Evolutionary conservation across 257 asterid genomes (phyloP).

Genomic region (Rhazya stricta): DNA sequence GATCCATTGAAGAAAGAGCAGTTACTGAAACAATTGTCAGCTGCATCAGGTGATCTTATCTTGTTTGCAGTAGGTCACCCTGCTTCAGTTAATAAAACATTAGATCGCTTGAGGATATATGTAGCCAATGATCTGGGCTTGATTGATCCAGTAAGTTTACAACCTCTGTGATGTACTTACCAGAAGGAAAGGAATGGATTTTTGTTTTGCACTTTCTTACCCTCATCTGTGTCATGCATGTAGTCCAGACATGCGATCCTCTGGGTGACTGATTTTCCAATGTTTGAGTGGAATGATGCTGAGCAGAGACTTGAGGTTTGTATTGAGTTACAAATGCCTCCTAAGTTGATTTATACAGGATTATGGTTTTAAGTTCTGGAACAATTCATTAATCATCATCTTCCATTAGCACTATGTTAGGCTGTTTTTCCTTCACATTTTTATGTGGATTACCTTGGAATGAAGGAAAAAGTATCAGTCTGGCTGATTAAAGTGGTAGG

Average conservation of each 20-base stretch:
- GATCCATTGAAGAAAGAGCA: conserved; percentile 39
- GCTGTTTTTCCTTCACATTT: background rate
- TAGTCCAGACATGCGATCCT: conserved; percentile 84
- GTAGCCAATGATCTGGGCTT: conserved; percentile 73
- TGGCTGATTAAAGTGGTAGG: background rate
- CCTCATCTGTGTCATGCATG: conserved; percentile 19
- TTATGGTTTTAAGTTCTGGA: conserved; percentile 12
- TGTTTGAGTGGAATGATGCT: conserved; percentile 95
- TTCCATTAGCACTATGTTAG: background rate
- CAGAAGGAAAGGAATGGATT: conserved; percentile 8
- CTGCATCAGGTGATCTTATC: conserved; percentile 74
- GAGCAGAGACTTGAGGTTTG: conserved; percentile 93
- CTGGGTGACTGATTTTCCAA: conserved; percentile 99
- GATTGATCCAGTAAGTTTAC: conserved; percentile 66
- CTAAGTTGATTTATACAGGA: background rate
- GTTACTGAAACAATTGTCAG: conserved; percentile 52
- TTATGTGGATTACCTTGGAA: background rate
- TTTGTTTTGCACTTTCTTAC: conserved; percentile 19
- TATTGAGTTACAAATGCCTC: conserved; percentile 17
- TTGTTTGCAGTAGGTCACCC: conserved; percentile 89
- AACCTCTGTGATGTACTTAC: background rate
- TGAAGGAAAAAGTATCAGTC: background rate
- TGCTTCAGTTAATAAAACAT: conserved; percentile 62
- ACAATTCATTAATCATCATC: conserved; percentile 2
- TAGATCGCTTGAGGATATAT: conserved; percentile 67